Base-by-base conservation (phyloP, 2,329 filamentous ascomycete genomes). In the Trichoderma cornu-damae region DNA sequence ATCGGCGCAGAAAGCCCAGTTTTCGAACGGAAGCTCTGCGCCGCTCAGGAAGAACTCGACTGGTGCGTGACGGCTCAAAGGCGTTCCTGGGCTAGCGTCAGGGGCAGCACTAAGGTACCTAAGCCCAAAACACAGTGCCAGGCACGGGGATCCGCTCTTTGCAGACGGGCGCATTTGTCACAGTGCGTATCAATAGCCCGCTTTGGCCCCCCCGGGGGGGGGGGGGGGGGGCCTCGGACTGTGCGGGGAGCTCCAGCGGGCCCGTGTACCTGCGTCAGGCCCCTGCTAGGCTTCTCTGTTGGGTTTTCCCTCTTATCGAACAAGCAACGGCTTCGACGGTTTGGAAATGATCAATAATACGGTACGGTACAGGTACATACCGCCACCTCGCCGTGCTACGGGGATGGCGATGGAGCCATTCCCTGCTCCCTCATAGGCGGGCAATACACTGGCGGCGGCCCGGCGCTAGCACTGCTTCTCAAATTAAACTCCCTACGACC, bases 41-140 rank as follows among this genome's bases (percentile, higher is more conserved):
- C 38, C 28, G 35, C 20, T 22, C 20, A 32, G 18, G n/a, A n/a
- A 48, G 40, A 40, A 51, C 34, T 50, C 24, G 16, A 22, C 30
- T 30, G n/a, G 26, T 58, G 47, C 40, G 34, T 38, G 38, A 35
- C 34, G 16, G 58, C 61, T 61, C n/a, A n/a, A 62, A 43, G 37
- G 54, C 32, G 12, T 11, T 51, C 18, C 37, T 38, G 56, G 61
- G 43, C 51, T 63, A 63, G 62, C 57, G 62, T 60, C 63, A 63
- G 63, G 63, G 62, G 63, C 55, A 54, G 18, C 42, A 35, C 30
- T 40, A 52, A n/a, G n/a, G n/a, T n/a, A n/a, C n/a, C n/a, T n/a
- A n/a, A n/a, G 30, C 30, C 14, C 30, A 44, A 51, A 52, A 44
- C 38, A 58, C 38, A 58, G 53, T 57, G 37, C 34, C 8, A 35